These are phyloP conservation scores for Phytophthora crassamura DNA, from an alignment of 352 stramenopile species.

Conservation along the genomic window DNA sequence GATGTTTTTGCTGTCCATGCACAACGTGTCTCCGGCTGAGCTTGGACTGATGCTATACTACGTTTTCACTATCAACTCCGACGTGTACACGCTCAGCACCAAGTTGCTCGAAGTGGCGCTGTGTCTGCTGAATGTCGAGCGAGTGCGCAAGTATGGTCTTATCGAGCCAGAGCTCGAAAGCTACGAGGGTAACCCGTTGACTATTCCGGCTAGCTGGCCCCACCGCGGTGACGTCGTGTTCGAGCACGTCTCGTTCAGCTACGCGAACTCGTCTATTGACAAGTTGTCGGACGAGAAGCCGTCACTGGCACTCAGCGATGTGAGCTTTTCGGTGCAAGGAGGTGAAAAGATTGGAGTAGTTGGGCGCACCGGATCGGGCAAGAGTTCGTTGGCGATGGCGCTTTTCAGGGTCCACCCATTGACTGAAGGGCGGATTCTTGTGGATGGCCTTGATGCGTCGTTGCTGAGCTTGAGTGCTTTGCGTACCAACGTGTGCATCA, in stretches of 20 bases:
- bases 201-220: constrained; percentile 35
- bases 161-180: constrained; percentile 37
- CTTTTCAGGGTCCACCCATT: constrained; percentile 56
- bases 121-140: constrained; percentile 47
- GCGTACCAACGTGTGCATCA: constrained; percentile 58
- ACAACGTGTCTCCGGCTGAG: constrained; percentile 40
- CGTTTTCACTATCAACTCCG: constrained; percentile 54
- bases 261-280: constrained; percentile 14
- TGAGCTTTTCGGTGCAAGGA: constrained; percentile 51
- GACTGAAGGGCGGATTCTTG: constrained; percentile 70
- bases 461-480: constrained; percentile 44
- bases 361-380: constrained; percentile 66
- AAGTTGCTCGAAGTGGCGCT: constrained; percentile 38
- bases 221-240: constrained; percentile 45
- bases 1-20: constrained; percentile 40
- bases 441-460: constrained; percentile 90
- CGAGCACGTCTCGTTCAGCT: constrained; percentile 43
- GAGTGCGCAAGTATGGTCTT: constrained; percentile 51
- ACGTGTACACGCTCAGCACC: constrained; percentile 40
- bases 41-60: constrained; percentile 56
- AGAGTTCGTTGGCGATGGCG: constrained; percentile 65
- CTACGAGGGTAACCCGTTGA: constrained; percentile 20
- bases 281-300: constrained; percentile 16
- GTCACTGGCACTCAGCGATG: constrained; percentile 49
- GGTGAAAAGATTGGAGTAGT: constrained; percentile 70